A percentile compares a stretch with the other conserved stretches of the same genome.
Conservation (phyloP, 1,139 yeast genomes). For the Hyphopichia burtonii region DNA sequence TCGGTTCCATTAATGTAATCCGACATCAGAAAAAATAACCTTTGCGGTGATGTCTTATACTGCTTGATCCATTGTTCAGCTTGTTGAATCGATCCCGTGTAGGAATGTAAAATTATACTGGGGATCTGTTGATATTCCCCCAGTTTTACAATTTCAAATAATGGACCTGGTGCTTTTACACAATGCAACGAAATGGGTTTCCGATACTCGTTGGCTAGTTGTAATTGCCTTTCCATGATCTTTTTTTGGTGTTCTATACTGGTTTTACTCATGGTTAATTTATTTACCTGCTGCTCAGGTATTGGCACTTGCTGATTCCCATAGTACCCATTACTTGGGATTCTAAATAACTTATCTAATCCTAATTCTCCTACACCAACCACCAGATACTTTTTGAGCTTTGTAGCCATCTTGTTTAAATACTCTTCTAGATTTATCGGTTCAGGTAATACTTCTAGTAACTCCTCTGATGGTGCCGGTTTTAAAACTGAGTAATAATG, state of each 20-base stretch:
- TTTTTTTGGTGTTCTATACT: slow-evolving; percentile 60
- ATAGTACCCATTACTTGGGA: slow-evolving; percentile 61
- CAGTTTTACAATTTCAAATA: slow-evolving; percentile 42
- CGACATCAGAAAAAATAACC: slow-evolving; percentile 58
- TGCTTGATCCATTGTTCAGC: slow-evolving; percentile 49
- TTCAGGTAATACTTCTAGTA: slow-evolving; percentile 55
- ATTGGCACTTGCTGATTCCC: slow-evolving; percentile 31
- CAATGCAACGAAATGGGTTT: slow-evolving; percentile 77
- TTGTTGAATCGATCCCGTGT: slow-evolving; percentile 77
- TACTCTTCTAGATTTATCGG: slow-evolving; percentile 52
- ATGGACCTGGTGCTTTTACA: slow-evolving; percentile 70
- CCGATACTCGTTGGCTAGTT: slow-evolving; percentile 47
- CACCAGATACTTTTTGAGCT: slow-evolving; percentile 19
- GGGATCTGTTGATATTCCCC: slow-evolving; percentile 18
- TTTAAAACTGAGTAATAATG: slow-evolving; percentile 59
- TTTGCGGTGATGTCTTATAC: slow-evolving; percentile 3
- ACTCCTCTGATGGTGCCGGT: slow-evolving; percentile 40
- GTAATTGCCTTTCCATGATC: slow-evolving; percentile 51
- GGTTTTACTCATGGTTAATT: slow-evolving; percentile 50
- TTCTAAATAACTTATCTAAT: slow-evolving; percentile 69
- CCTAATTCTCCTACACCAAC: slow-evolving; percentile 85
- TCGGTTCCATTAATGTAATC: slow-evolving; percentile 53
- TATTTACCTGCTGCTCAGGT: slow-evolving; percentile 6
- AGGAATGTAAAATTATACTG: slow-evolving; percentile 72
- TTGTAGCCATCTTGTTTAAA: slow-evolving; percentile 23